Conservation (phyloP, 331 rosid genomes). For the Acacia pycnantha region DNA sequence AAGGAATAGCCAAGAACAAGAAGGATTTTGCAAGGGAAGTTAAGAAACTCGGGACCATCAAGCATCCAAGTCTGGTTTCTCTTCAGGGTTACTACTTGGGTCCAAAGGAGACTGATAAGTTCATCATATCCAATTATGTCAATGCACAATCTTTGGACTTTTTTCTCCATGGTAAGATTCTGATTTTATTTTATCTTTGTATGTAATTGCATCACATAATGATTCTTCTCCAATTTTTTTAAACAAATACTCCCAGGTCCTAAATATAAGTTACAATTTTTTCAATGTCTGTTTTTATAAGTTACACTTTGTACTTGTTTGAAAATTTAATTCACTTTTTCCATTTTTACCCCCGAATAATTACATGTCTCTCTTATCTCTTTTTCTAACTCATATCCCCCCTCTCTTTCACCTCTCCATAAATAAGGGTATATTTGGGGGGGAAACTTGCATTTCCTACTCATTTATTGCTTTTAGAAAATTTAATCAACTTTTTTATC, state of each 20-base stretch:
- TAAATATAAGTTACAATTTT: neutral
- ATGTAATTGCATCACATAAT: neutral
- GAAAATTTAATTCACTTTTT: neutral
- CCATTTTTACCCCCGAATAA: neutral
- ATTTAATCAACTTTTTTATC: neutral
- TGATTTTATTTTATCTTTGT: neutral
- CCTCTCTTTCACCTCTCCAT: neutral
- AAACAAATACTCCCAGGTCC: neutral
- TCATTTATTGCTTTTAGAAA: no score
- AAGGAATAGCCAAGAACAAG: conserved; percentile 74
- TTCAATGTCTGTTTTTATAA: neutral
- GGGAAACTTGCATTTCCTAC: neutral
- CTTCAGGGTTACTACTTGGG: conserved; percentile 79
- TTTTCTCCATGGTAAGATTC: conserved; percentile 63
- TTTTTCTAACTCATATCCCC: neutral
- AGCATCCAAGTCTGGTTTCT: conserved; percentile 72
- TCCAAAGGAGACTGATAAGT: conserved; percentile 70
- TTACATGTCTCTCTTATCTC: neutral
- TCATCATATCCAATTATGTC: conserved; percentile 61
- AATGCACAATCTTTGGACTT: conserved; percentile 69
- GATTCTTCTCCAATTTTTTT: neutral
- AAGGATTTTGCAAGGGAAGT: conserved; percentile 78
- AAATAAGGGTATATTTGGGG: neutral
- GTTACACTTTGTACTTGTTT: neutral
- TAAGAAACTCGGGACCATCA: conserved; percentile 74